phyloP scores from a whole-genome alignment of 805 yeast genomes.

The Nakazawaea sp. region DNA sequence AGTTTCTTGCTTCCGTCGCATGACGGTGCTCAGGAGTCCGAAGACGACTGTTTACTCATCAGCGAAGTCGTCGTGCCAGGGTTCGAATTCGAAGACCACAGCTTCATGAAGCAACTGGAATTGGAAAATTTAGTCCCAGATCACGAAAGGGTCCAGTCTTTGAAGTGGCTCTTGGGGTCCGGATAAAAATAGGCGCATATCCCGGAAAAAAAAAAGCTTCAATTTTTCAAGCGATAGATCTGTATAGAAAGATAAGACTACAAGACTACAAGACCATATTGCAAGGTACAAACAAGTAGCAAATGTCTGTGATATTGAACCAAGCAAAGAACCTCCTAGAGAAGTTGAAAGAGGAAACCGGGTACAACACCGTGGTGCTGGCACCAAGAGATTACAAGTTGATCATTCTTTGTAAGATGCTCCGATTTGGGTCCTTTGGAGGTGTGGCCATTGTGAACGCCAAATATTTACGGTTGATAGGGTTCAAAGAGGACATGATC shows the following conservation, averaged over 20 bases:
- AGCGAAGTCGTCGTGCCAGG: slow-evolving; percentile 61
- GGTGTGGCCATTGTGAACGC: slow-evolving; percentile 34
- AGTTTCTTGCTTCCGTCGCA: slow-evolving; percentile 37
- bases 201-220: background rate
- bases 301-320: too few relatives aligned
- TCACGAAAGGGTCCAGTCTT: slow-evolving; percentile 24
- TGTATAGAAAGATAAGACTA: background rate
- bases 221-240: too few relatives aligned
- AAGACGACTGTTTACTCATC: slow-evolving; percentile 36
- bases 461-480: slow-evolving; percentile 33
- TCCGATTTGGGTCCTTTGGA: slow-evolving; percentile 30
- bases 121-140: slow-evolving; percentile 30
- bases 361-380: slow-evolving; percentile 23
- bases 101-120: slow-evolving; percentile 30
- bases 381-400: slow-evolving; percentile 27
- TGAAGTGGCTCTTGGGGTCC: slow-evolving; percentile 30
- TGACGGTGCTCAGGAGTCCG: slow-evolving; percentile 20
- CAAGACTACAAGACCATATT: background rate
- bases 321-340: background rate
- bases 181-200: background rate
- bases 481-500: slow-evolving; percentile 32
- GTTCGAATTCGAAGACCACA: slow-evolving; percentile 48
- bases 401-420: slow-evolving; percentile 25
- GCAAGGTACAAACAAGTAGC: too few relatives aligned
- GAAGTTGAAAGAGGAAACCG: slow-evolving; percentile 22